These are phyloP conservation scores for Eucalyptus sideroxylon DNA, from an alignment of 345 rosid genomes.

Conservation along the genomic window DNA sequence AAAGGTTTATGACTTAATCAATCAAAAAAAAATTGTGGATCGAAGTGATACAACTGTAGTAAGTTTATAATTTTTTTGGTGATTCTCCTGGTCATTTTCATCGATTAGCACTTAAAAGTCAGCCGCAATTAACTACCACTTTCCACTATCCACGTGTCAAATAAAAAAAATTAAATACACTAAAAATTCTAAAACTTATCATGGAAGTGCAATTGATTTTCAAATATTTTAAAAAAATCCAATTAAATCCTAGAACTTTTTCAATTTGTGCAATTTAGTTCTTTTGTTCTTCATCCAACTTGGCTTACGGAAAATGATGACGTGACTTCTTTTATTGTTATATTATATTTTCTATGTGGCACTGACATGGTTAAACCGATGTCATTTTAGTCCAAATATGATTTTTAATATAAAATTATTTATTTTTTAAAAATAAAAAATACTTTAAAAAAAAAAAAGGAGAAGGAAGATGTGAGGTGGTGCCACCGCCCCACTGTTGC, in stretches of 20 bases:
- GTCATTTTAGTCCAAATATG: background rate
- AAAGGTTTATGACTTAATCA: accelerated
- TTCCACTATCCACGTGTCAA: background rate
- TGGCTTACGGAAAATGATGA: too few species aligned
- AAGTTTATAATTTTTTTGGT: too few species aligned
- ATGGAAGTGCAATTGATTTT: too few species aligned
- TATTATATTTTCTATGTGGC: background rate
- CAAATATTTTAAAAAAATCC: too few species aligned
- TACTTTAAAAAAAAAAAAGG: too few species aligned
- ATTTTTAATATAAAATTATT: too few species aligned
- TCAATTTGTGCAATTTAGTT: background rate
- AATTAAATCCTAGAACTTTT: background rate
- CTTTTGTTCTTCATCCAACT: background rate
- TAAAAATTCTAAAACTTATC: accelerated
- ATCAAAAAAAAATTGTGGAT: too few species aligned
- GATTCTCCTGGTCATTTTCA: background rate
- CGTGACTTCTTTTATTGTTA: too few species aligned
- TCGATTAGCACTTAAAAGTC: background rate
- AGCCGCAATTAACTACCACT: background rate
- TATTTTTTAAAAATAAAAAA: too few species aligned
- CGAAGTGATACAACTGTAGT: too few species aligned
- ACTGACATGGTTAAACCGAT: accelerated
- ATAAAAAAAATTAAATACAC: background rate
- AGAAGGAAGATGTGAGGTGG: background rate
- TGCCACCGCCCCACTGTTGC: background rate